Evolutionary conservation across 2,329 filamentous ascomycete species (phyloP), one percentile per base, ranked within the genome.

Genomic region (Cladosporium cucumerinum): DNA sequence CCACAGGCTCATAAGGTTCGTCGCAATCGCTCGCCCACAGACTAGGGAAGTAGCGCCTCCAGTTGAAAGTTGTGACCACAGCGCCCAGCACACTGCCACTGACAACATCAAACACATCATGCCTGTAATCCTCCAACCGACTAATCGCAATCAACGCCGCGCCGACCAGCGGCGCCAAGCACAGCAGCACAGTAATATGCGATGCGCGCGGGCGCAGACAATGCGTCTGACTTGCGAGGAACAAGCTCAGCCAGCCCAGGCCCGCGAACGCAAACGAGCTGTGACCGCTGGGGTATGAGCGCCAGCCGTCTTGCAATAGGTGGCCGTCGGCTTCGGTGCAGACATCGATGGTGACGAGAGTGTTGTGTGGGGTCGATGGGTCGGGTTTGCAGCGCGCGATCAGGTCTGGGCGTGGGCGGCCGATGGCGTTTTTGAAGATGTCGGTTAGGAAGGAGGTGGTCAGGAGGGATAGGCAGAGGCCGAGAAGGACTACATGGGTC

Each of bases 391-490:
- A 99, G 43, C 95, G 88, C n/a, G 89, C 87, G 49, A 98, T 86
- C 39, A 97, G 81, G 77, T 98, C 94, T 4, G 94, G 94, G 7
- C 94, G 86, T 32, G 93, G 92, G 12, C 92, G 82, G 10, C 92
- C 92, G 28, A 94, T 90, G 11, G 90, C 85, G 74, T 96, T 97
- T 79, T 99, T 99, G 74, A 98, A 84, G 30, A 94, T 74, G 75
- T 98, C 93, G 52, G 95, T 98, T 51, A 98, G 82, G 76, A 97
- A 90, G 6, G 87, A 85, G 0, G 92, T 89, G 72, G 94, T 92
- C 59, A 88, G 81, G 66, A 97, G 87, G 23, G 39, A 32, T 21
- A 61, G 59, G 48, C 26, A 34, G 66, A 97, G 87, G 25, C 92
- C 91, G 0, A 99, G 86, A 61, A 96, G 81, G 0, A 92, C 90